Percentiles rank a stretch among this genome's conserved stretches.
These are phyloP conservation scores for Keithomyces neogunnii DNA, from an alignment of 2,329 filamentous ascomycete genomes.

Conservation along the genomic window DNA sequence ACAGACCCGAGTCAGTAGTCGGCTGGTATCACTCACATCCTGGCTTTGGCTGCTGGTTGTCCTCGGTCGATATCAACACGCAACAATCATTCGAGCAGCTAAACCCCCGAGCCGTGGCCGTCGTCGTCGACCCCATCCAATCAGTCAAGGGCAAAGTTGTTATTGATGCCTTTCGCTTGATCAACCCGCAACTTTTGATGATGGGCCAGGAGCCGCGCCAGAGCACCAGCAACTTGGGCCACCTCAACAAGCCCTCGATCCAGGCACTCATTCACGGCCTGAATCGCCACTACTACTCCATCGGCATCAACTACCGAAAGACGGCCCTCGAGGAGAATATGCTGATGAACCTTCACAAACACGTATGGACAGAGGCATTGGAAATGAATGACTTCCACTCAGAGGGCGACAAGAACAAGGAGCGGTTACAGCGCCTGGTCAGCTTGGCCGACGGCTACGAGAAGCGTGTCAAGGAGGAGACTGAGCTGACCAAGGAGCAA, in stretches of 20 bases:
- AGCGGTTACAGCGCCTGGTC: slow-evolving; percentile 80
- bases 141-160: slow-evolving; percentile 99
- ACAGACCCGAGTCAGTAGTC: slow-evolving; percentile 88
- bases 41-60: slow-evolving; percentile 98
- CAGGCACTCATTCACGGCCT: slow-evolving; percentile 97
- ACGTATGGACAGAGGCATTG: slow-evolving; percentile 96
- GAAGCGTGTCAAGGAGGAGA: slow-evolving; percentile 98
- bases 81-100: slow-evolving; percentile 99
- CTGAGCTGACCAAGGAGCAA: slow-evolving; percentile 92
- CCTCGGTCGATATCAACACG: slow-evolving; percentile 98
- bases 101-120: slow-evolving; percentile 90
- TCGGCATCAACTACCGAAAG: slow-evolving; percentile 97
- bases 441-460: slow-evolving; percentile 91
- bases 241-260: slow-evolving; percentile 99
- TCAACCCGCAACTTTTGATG: slow-evolving; percentile 96
- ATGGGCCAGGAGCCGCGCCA: slow-evolving; percentile 96
- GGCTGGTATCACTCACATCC: slow-evolving; percentile 99
- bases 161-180: slow-evolving; percentile 96
- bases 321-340: slow-evolving; percentile 98
- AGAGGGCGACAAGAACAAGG: slow-evolving; percentile 79
- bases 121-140: slow-evolving; percentile 97
- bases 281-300: slow-evolving; percentile 98
- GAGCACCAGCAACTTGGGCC: slow-evolving; percentile 94
- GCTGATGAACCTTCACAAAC: slow-evolving; percentile 99
- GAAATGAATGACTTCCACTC: slow-evolving; percentile 93